Base-by-base conservation (phyloP, 2,329 filamentous ascomycete genomes). In the Xylariales sp. region DNA sequence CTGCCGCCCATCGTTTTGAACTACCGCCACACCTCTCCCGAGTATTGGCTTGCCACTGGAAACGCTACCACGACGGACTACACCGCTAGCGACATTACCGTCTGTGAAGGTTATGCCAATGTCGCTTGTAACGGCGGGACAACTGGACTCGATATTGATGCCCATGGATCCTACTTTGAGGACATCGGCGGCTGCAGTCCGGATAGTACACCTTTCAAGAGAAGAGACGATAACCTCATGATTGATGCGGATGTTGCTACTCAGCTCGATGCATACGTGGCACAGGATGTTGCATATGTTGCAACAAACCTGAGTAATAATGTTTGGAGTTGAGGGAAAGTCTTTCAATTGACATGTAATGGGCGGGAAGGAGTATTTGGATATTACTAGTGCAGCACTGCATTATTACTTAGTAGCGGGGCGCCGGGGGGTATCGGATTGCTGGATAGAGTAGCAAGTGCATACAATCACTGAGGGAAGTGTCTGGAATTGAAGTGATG, bases 21-120 rank as follows among this genome's bases (percentile, higher is more conserved):
- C 24, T 88, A 80, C 65, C 65, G 73, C 28, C 84, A 88, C 59
- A 74, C 78, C n/a, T 76, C 69, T 12, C 82, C 84, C 1, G 85
- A 88, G 67, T 86, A 80, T 63, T 87, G 77, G 71, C 65, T 84
- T 25, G 56, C 64, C 6, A 55, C 52, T 22, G 66, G 66, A 12
- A 39, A 39, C 3, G 48, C 57, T 12, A 53, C 47, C 37, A 63
- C 60, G 5, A 49, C 58, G 28, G 49, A 61, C 46, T 72, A 72
- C 51, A 46, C 50, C 5, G 47, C 67, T 22, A 42, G 35, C 4
- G 64, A 73, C 36, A 52, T 80, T 50, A 51, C 61, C 37, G 59
- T 71, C 18, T 80, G 76, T 62, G 44, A 57, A 11, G 77, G 77
- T 46, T 65, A 61, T 43, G 60, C 61, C 18, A 77, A 70, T 55